A percentile compares a stretch with the other conserved stretches of the same genome.
phyloP scores from a whole-genome alignment of 2,329 filamentous ascomycete genomes.

The Ambrosiella cleistominuta region DNA sequence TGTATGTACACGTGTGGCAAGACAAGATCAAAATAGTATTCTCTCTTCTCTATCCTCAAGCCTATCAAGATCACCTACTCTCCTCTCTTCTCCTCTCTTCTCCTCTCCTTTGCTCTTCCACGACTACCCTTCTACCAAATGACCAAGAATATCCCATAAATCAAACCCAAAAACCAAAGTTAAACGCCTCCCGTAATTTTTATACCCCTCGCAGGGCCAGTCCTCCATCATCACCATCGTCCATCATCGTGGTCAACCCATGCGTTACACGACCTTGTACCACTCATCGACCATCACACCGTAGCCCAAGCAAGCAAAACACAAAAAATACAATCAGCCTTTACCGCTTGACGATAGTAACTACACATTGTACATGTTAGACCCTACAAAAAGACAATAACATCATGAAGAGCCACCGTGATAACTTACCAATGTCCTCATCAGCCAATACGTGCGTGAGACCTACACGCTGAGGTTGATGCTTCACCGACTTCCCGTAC shows the following conservation, averaged over 20 bases:
- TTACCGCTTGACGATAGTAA: constrained; percentile 13
- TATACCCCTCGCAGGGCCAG: neutral
- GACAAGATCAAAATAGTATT: no score
- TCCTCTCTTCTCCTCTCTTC: no score
- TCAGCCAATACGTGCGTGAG: constrained; percentile 81
- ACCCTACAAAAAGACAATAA: no score
- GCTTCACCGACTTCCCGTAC: constrained; percentile 95
- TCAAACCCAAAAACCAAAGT: neutral
- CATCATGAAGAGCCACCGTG: neutral
- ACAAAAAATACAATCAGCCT: neutral
- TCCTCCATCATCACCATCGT: no score
- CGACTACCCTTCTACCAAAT: no score
- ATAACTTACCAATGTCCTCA: constrained; percentile 67
- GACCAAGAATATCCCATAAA: neutral
- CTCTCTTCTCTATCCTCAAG: no score
- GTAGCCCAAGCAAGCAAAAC: no score
- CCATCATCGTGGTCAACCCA: neutral
- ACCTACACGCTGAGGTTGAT: constrained; percentile 92
- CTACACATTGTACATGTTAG: neutral
- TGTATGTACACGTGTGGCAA: no score
- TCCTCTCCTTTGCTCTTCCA: no score
- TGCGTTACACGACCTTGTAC: neutral
- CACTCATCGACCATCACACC: neutral
- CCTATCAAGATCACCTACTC: no score
- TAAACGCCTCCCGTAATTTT: neutral